Evolutionary conservation across 148 eudicot genomes (phyloP), one percentile per base, ranked within the genome.

Genomic region (Nyssa sinensis): DNA sequence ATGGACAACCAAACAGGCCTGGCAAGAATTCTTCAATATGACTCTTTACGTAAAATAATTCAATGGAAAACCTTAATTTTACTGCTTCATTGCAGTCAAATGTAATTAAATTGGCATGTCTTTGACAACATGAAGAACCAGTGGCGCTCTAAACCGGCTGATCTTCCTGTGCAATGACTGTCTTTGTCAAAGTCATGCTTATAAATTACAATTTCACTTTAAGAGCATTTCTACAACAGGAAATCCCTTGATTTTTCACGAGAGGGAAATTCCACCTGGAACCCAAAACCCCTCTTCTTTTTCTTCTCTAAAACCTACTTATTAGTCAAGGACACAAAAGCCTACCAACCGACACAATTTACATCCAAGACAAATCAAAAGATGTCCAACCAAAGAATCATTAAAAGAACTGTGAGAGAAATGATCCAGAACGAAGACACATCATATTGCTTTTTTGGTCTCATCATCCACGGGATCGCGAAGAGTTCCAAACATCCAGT

Each of bases 401-500:
- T 41, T 23, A 11, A 24, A 14, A 11, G 5, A 68, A 73, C 62
- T 24, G 24, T 5, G 19, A n/a, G 4, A 19, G 51, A 47, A 65
- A 25, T 67, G 24, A 53, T 37, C 58, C 9, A 31, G 29, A 10
- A 62, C 19, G 28, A 7, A 62, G 6, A 17, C 60, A 44, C 49
- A 69, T 75, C 69, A 86, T 35, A 80, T 73, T 55, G 59, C 59
- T 74, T 85, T 88, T 72, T 88, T 93, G 47, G 79, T 64, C 35
- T 86, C 90, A 37, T 84, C 87, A 29, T 84, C 83, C 7, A 71
- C 7, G 30, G 98, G 98, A 74, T 83, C 81, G 4, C 77, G 82
- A 37, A 95, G 94, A 58, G 98, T 95, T 21, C 98, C 96, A 24
- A 92, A 95, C 84, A 95, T 77, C 96, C 94, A 92, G 79, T 95